phyloP scores from a whole-genome alignment of 2,329 filamentous ascomycete genomes.

The Emmonsiellopsis sp. region DNA sequence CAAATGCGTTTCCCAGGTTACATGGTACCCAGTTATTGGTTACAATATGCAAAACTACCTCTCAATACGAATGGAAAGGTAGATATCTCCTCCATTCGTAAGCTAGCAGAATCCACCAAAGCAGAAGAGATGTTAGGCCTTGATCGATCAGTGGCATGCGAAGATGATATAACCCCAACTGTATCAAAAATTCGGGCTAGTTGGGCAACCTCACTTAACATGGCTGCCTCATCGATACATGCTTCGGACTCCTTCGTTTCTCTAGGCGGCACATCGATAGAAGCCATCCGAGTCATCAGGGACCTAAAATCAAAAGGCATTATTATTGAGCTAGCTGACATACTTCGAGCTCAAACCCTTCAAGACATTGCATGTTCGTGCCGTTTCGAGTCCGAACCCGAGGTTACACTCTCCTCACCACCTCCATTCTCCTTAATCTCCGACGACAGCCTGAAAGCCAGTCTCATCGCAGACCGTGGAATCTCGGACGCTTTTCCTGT shows the following conservation, averaged over 20 bases:
- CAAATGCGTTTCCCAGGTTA: constrained; percentile 30
- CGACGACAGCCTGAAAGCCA: neutral
- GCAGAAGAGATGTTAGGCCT: too few relatives aligned
- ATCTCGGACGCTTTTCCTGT: neutral
- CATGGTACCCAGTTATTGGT: constrained; percentile 37
- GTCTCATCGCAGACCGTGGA: neutral
- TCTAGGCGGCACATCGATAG: neutral
- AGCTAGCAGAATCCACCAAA: neutral
- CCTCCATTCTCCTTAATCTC: neutral
- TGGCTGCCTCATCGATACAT: too few relatives aligned
- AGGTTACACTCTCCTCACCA: too few relatives aligned
- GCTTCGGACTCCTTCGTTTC: too few relatives aligned
- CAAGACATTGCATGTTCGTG: too few relatives aligned
- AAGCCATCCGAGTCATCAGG: neutral
- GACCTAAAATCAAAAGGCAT: neutral
- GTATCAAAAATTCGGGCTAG: too few relatives aligned
- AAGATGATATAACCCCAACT: too few relatives aligned
- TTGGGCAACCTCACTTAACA: too few relatives aligned
- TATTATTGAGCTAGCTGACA: neutral
- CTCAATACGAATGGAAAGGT: neutral
- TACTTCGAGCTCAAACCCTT: neutral
- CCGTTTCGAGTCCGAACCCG: too few relatives aligned
- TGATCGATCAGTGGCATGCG: too few relatives aligned
- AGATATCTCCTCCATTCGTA: neutral
- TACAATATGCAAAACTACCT: constrained; percentile 17